Percentiles rank a stretch among this genome's conserved stretches.
Conservation (phyloP, 352 stramenopile species). For the Blastocystis sp. region DNA sequence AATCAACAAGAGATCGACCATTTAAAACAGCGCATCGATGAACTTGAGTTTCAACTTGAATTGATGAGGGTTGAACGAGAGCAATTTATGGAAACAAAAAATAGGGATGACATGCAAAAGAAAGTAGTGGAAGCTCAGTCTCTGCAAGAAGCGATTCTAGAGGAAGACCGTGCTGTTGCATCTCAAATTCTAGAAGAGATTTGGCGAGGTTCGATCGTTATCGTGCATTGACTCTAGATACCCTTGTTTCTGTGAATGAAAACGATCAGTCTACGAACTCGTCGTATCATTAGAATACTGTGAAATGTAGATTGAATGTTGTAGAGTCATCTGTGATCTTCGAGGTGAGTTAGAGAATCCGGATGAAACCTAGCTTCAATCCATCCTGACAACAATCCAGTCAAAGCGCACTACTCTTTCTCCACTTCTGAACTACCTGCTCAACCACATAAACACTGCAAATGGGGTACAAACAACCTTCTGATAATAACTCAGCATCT, state of each 20-base stretch:
- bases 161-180: not conserved
- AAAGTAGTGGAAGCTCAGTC: not conserved
- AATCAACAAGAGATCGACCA: slow-evolving; percentile 26
- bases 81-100: not conserved
- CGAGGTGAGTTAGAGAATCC: not conserved
- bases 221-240: not conserved
- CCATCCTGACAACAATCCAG: slow-evolving; percentile 1
- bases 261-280: not conserved
- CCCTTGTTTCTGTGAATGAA: not conserved
- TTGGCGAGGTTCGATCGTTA: not conserved
- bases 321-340: slow-evolving; percentile 20
- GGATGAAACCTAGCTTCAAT: slow-evolving; percentile 1
- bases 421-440: slow-evolving; percentile 13
- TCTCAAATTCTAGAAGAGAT: slow-evolving; percentile 3
- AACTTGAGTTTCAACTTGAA: slow-evolving; percentile 13
- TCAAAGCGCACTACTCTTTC: not conserved
- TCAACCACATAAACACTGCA: slow-evolving; percentile 8
- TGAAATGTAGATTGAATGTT: not conserved
- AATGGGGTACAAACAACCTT: not conserved
- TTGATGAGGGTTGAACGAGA: slow-evolving; percentile 4
- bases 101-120: not conserved
- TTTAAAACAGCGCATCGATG: not conserved
- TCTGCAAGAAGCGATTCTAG: not conserved
- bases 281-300: not conserved
- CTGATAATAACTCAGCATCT: not conserved